Evolutionary conservation across 495 filamentous ascomycete genomes (phyloP), one percentile per base, ranked within the genome.

Genomic region (Aspergillus diversus): DNA sequence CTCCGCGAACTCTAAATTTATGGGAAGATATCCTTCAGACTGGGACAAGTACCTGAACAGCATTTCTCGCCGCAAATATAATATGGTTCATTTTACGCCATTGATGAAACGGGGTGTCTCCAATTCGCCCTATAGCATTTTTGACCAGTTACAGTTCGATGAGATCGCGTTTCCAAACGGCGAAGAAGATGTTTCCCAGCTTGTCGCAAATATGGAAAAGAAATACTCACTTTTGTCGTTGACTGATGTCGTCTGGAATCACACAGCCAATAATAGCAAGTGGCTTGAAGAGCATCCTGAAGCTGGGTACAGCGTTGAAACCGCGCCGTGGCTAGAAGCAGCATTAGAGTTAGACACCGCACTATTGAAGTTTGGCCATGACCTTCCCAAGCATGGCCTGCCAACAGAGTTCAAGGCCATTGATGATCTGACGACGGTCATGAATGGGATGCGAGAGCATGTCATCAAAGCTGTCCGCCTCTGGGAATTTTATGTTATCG

Each of bases 1-100:
- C 75, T 97, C 96, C n/a, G 81, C 94, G 39, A 89, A 98, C 60
- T 97, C 93, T 59, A 99, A 98, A 76, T 97, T 97, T 81, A 94
- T 99, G 90, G 96, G 96, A 42, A 87, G 88, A 68, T 95, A 91
- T 68, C 93, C 95, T 1, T 79, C 81, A 2, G 89, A 93, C 63
- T 99, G 93, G 93, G 87, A 97, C 60, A 87, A 85, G 15, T 93
- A 98, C 71, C 82, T 98, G 56, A 80, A 84, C 63, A 95, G 95
- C 46, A 95, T 98, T 65, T 87, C 89, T 62, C 86, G 90, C 54
- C 84, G 95, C 39, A 92, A 92, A 7, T 99, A 99, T 78, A 99
- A 99, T 75, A 97, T 98, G 92, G 86, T 99, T 57, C 96, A 99
- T 75, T 99, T 98, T 71, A 97, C 96, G 5, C 96, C 96, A 7